Base-by-base conservation (phyloP, 2,329 filamentous ascomycete genomes). In the Exophiala spinifera region DNA sequence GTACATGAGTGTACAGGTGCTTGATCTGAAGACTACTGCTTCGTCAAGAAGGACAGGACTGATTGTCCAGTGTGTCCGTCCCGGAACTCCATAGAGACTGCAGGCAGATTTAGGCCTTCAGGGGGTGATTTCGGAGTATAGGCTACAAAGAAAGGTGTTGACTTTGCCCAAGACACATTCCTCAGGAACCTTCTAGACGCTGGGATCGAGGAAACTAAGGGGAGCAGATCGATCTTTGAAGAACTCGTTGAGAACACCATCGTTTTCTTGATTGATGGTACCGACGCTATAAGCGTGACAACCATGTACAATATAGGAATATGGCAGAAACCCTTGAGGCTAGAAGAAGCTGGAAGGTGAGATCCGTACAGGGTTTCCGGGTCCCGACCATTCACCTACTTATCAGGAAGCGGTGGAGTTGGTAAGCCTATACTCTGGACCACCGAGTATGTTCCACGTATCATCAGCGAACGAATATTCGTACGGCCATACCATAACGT, bases 201-300 rank as follows among this genome's bases (percentile, higher is more conserved):
- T 5, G 10, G 15, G 7, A 49, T 53, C 31, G 20, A 21, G 6
- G 49, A 51, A 23, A 55, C 48, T 4, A 31, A 39, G 6, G 28
- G 28, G 10, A 55, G 33, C 17, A 47, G 44, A n/a, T 39, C 52
- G n/a, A 36, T 49, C 2, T 20, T 45, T 15, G 46, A 51, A 33
- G 55, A 57, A 25, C n/a, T 57, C 10, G 42, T 51, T 13, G 51
- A 50, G 20, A 73, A 78, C 40, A 76, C 76, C 0, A 66, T 69
- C 6, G 63, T 61, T 0, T 79, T 76, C 58, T 79, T 81, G 39
- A 50, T 77, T 3, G 79, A 77, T 1, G 79, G 79, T 1, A 78
- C 71, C 39, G 78, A 80, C 47, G 81, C 79, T 0, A 80, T 78
- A 0, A 74, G 78, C 0, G 69, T 72, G 8, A 75, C 76, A 0